Base-by-base conservation (phyloP, 108 stramenopile species). In the Skeletonema marinoi region DNA sequence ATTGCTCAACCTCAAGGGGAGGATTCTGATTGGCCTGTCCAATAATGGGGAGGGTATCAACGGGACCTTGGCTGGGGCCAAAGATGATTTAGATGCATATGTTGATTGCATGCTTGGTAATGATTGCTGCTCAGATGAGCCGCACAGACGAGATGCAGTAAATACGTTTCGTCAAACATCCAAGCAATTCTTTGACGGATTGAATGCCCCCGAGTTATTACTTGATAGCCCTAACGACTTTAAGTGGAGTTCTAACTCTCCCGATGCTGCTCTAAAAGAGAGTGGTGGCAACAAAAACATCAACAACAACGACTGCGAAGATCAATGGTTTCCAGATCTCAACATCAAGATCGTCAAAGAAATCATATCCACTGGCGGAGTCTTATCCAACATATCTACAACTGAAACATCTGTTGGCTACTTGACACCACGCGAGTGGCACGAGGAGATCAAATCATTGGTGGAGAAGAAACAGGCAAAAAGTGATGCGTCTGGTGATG, bases 281-380 rank as follows among this genome's bases (percentile, higher is more conserved):
- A 44, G 60, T 17, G 14, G 35, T 35, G 50, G 19, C 50, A 63
- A 46, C 60, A 60, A 42, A 51, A 6, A 14, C 64, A 21, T 17
- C 16, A 25, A 25, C 25, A 25, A 25, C 60, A 6, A 14, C 64
- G 17, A 29, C 16, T 17, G 29, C 85, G 59, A 32, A 3, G 16
- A 46, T n/a, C 25, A 66, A 16, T 41, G 69, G 41, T 95, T 95
- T 65, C 93, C 93, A 12, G 93, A 95, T 84, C 64, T 92, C 38
- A 89, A 92, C 69, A 86, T 95, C 66, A 92, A 92, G 68, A 64
- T 92, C 4, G 91, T 92, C 33, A 91, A 89, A 32, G 93, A 95
- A 75, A 78, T 95, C 10, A 90, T 95, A 66, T 88, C 88, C 17
- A 91, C 90, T 12, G 93, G 93, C 32, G 91, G 93, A 39, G 82